Evolutionary conservation across 371 early-diverging fungal genomes (phyloP).

Genomic region (Saksenaea vasiformis): DNA sequence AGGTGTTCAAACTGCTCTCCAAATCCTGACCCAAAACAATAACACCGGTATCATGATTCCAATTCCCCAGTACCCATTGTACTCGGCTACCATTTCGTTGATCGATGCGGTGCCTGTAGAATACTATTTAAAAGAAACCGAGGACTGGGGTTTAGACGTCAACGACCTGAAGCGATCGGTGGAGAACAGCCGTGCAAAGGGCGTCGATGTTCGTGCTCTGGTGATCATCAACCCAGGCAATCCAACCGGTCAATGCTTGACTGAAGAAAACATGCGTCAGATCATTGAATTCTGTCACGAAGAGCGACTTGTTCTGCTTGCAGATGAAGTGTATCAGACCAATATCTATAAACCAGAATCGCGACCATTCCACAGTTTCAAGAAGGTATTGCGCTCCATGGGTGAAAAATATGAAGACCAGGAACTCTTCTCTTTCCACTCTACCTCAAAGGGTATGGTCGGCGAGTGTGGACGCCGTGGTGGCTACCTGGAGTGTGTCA

Average conservation of each 20-base stretch:
- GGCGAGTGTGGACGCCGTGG: slow-evolving; percentile 99
- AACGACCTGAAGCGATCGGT: slow-evolving; percentile 62
- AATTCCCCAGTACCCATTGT: slow-evolving; percentile 97
- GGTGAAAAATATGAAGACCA: slow-evolving; percentile 57
- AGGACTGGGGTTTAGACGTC: slow-evolving; percentile 77
- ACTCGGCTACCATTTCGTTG: slow-evolving; percentile 85
- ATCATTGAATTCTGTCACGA: slow-evolving; percentile 80
- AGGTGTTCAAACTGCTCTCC: slow-evolving; percentile 85
- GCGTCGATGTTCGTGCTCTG: slow-evolving; percentile 87
- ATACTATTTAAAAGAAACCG: slow-evolving; percentile 85
- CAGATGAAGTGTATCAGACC: slow-evolving; percentile 96
- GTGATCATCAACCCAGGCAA: slow-evolving; percentile 97
- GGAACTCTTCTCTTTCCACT: slow-evolving; percentile 72
- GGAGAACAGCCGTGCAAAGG: slow-evolving; percentile 59
- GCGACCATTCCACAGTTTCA: slow-evolving; percentile 93
- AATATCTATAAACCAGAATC: slow-evolving; percentile 79
- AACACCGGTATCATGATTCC: slow-evolving; percentile 95
- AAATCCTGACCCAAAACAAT: slow-evolving; percentile 70
- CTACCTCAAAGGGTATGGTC: slow-evolving; percentile 96
- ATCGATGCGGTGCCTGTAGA: slow-evolving; percentile 82
- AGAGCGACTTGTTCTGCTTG: slow-evolving; percentile 79
- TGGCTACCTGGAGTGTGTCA: slow-evolving; percentile 94
- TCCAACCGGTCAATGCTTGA: slow-evolving; percentile 90
- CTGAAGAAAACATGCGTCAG: slow-evolving; percentile 75
- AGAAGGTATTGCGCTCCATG: slow-evolving; percentile 79